Base-by-base conservation (phyloP, 1,284 basidiomycete species). In the Athelia psychrophila region DNA sequence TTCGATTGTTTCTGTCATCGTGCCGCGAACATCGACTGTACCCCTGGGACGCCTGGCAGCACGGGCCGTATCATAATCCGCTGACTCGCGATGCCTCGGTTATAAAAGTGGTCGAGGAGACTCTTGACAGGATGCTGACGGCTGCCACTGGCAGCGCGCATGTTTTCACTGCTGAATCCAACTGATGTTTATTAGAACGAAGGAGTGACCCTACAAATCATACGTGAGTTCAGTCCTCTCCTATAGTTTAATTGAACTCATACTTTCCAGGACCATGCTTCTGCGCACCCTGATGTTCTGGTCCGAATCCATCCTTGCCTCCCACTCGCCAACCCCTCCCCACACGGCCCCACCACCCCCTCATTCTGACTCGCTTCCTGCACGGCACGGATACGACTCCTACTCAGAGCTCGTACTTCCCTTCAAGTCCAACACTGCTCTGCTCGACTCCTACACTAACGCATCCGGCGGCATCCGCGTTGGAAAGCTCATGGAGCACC, bases 401-500 rank as follows among this genome's bases (percentile, higher is more conserved):
- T 88, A 88, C 61, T 77, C 82, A 33, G 83, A 88, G 62, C 64
- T 85, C 5, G 60, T 77, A 8, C 75, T 89, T 20, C 83, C 84
- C 2, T 88, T 88, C 64, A 74, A 75, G 1, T 80, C 80, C 0
- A 77, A 78, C 15, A 73, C 80, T 0, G 66, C 77, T 49, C 65
- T 86, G 15, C 70, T 87, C 23, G 86, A 88, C 57, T 74, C 80
- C 56, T 87, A 88, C 59, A 85, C 79, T 3, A 88, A 88, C 59
- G 84, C 84, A 0, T 76, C 76, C 23, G 86, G 86, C 16, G 83
- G 84, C 5, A 81, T 88, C 57, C 75, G 85, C 25, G 86, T 76
- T 1, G 86, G 86, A 49, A 86, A 84, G 78, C 67, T 88, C 24
- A 83, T 88, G 80, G 84, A 88, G 62, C 82, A 92, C 62, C 76